Evolutionary conservation across 2,329 filamentous ascomycete species (phyloP), one percentile per base, ranked within the genome.

Genomic region (Acarospora socialis): DNA sequence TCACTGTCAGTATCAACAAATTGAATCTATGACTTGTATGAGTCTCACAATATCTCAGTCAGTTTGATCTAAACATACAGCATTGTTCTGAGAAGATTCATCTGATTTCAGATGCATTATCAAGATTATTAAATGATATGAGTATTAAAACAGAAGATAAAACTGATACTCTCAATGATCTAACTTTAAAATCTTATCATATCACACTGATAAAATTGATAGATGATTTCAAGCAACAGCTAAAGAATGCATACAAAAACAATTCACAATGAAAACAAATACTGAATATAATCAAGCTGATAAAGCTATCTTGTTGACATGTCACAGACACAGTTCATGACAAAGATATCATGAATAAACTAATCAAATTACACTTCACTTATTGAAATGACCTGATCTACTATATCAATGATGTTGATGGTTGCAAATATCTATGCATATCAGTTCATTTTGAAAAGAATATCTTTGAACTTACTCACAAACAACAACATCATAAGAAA

Each of bases 61-160:
- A 35, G 21, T 35, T 35, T 8, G 5, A n/a, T n/a, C 16, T 34
- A 2, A 17, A 34, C 14, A 17, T 34, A 16, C 19, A 12, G 4
- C 20, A 34, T 30, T 30, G 30, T 7, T 17, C 15, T 5, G 21
- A 13, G 4, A 34, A 34, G 8, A n/a, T 30, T 30, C 13, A 35
- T 10, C 12, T n/a, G n/a, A 23, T 4, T 7, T 16, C 9, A 34
- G 25, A 22, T 4, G 2, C 3, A 24, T 13, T 24, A 19, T 17
- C 9, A 4, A 9, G 19, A n/a, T n/a, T n/a, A n/a, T n/a, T n/a
- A n/a, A n/a, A n/a, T n/a, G n/a, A n/a, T n/a, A n/a, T n/a, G n/a
- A n/a, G n/a, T n/a, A n/a, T n/a, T n/a, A n/a, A n/a, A n/a, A n/a
- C n/a, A n/a, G n/a, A n/a, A n/a, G n/a, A n/a, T 16, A 15, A 30